Conservation (phyloP, 2,329 filamentous ascomycete genomes). For the Xylaria sp. region DNA sequence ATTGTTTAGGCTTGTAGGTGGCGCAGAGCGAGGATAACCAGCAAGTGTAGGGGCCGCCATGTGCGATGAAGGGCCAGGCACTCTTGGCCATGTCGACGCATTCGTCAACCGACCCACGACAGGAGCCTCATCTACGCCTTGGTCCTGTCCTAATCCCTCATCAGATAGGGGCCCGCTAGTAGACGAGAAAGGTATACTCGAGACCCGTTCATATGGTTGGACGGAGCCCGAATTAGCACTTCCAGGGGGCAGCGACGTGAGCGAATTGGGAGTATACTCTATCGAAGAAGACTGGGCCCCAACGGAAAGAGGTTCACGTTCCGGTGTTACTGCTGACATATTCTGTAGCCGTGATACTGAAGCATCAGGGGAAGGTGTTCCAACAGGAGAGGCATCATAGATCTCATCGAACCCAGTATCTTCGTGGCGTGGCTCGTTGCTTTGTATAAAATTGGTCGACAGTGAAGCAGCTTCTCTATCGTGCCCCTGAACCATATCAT, state of each 20-base stretch:
- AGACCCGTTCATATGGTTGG: conserved; percentile 37
- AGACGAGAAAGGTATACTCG: conserved; percentile 30
- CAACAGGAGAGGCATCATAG: conserved; percentile 47
- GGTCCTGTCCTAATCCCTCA: not conserved
- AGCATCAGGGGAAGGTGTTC: conserved; percentile 41
- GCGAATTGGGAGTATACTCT: conserved; percentile 43
- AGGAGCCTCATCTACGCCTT: conserved; percentile 33
- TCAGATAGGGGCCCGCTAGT: conserved; percentile 27
- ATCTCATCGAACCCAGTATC: conserved; percentile 42
- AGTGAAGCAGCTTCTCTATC: conserved; percentile 5
- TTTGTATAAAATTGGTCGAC: conserved; percentile 8
- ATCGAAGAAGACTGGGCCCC: conserved; percentile 41
- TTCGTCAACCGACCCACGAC: conserved; percentile 47
- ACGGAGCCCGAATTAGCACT: conserved; percentile 36
- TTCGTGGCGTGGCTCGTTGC: conserved; percentile 11
- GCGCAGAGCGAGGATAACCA: conserved; percentile 57
- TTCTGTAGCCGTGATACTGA: conserved; percentile 42
- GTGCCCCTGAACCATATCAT: conserved; percentile 25
- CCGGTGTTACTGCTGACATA: conserved; percentile 42
- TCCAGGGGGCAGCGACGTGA: conserved; percentile 37
- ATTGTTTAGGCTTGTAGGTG: conserved; percentile 49
- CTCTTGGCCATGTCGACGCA: conserved; percentile 61
- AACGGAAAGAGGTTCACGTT: conserved; percentile 42
- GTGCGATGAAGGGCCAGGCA: conserved; percentile 43
- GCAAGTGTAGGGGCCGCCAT: conserved; percentile 42